Conservation (phyloP, 352 stramenopile species). For the Globisporangium cystogenes region DNA sequence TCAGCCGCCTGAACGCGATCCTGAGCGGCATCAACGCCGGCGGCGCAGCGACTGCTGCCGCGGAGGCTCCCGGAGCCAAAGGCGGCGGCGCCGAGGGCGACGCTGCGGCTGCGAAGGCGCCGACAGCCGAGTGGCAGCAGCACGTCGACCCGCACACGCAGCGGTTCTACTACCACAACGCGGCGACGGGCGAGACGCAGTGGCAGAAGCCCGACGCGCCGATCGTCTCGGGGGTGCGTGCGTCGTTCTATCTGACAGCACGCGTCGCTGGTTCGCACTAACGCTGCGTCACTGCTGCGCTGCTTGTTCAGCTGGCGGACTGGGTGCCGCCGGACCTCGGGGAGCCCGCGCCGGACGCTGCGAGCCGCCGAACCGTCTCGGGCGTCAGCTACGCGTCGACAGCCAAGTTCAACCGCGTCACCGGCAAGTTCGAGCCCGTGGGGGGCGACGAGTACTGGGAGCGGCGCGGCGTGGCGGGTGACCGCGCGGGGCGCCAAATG, state of each 20-base stretch:
- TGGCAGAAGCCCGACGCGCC: slow-evolving; percentile 70
- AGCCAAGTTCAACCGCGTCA: slow-evolving; percentile 80
- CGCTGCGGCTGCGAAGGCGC: neutral
- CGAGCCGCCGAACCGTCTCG: slow-evolving; percentile 35
- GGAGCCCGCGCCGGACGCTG: slow-evolving; percentile 12
- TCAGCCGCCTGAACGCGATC: slow-evolving; percentile 67
- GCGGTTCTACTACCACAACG: slow-evolving; percentile 85
- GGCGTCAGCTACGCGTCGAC: slow-evolving; percentile 57
- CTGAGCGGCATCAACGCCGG: slow-evolving; percentile 48
- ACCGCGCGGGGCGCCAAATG: slow-evolving; percentile 80
- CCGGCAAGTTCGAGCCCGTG: slow-evolving; percentile 66
- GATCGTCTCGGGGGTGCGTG: slow-evolving; percentile 63
- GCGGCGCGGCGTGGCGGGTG: slow-evolving; percentile 39
- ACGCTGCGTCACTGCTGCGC: neutral
- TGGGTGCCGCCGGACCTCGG: slow-evolving; percentile 64
- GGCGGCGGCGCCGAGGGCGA: slow-evolving; percentile 4
- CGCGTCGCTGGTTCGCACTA: no score
- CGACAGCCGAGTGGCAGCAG: slow-evolving; percentile 73
- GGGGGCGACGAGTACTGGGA: slow-evolving; percentile 67
- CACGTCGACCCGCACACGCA: slow-evolving; percentile 78
- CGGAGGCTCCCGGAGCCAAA: neutral
- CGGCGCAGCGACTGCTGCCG: slow-evolving; percentile 8
- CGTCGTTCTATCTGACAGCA: neutral
- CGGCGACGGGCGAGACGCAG: slow-evolving; percentile 66
- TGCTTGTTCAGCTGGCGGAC: slow-evolving; percentile 52